Evolutionary conservation across 768 basidiomycete genomes (phyloP).

Genomic region (Lepiota brunneoincarnata): DNA sequence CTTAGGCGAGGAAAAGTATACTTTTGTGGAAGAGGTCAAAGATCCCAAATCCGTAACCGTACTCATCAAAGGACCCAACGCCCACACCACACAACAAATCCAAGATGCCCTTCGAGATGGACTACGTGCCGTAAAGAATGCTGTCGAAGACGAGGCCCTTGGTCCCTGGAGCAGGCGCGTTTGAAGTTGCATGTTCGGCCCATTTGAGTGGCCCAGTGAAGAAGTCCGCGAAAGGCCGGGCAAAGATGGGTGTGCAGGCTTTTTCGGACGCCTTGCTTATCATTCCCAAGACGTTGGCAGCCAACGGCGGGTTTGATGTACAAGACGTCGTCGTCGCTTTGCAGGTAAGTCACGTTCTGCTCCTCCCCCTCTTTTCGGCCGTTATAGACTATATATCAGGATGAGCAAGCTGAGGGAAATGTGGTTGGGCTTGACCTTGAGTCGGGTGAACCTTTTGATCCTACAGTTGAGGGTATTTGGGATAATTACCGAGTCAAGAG

Average conservation of each 20-base stretch:
- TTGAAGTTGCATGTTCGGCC: conserved; percentile 89
- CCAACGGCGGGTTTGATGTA: conserved; percentile 96
- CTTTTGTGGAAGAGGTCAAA: conserved; percentile 96
- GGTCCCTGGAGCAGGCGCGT: conserved; percentile 96
- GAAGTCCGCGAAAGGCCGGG: conserved; percentile 86
- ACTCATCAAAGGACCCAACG: conserved; percentile 96
- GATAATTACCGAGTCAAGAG: conserved; percentile 99
- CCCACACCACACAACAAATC: conserved; percentile 93
- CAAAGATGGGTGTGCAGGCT: conserved; percentile 96
- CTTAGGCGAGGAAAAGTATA: conserved; percentile 97
- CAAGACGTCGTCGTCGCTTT: conserved; percentile 91
- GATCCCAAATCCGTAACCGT: conserved; percentile 94
- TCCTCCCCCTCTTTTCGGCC: not conserved
- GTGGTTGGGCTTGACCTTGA: conserved; percentile 88
- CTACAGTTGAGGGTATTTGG: conserved; percentile 95
- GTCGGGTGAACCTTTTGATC: conserved; percentile 95
- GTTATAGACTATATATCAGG: conserved; percentile 38
- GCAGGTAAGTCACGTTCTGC: conserved; percentile 49
- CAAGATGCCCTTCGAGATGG: conserved; percentile 99
- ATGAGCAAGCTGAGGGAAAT: conserved; percentile 94
- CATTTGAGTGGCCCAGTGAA: conserved; percentile 80
- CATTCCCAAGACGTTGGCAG: conserved; percentile 94
- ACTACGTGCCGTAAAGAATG: conserved; percentile 94
- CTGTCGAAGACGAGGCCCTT: conserved; percentile 86
- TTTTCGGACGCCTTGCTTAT: conserved; percentile 93